These are phyloP conservation scores for Sphagnurus paluster DNA, from an alignment of 1,284 basidiomycete genomes.

Conservation along the genomic window DNA sequence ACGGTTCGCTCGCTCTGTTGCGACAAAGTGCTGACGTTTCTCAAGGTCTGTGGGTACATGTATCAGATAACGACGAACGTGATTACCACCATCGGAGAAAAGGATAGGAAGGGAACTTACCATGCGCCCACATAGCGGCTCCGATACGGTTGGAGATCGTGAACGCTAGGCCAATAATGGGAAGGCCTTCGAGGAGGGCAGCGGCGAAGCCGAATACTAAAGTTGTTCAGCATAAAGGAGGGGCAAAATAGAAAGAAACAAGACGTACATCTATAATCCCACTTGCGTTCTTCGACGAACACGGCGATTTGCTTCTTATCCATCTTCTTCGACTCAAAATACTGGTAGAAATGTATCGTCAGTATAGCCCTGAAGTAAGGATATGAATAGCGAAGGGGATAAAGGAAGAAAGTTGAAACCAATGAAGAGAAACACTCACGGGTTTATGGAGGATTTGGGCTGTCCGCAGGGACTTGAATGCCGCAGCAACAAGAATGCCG, in stretches of 20 bases:
- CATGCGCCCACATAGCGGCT: constrained; percentile 89
- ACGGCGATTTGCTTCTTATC: constrained; percentile 60
- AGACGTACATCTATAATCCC: constrained; percentile 73
- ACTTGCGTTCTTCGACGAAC: constrained; percentile 86
- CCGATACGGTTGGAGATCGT: constrained; percentile 85
- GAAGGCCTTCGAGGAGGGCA: constrained; percentile 74
- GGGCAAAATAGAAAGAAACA: background rate
- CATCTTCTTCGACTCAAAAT: constrained; percentile 85
- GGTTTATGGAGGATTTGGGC: constrained; percentile 71
- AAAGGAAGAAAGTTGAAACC: background rate
- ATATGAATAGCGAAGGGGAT: background rate
- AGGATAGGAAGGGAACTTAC: constrained; percentile 40
- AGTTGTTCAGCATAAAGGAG: background rate
- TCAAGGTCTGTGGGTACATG: constrained; percentile 81
- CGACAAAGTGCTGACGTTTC: constrained; percentile 74
- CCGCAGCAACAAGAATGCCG: constrained; percentile 63
- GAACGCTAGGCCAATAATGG: constrained; percentile 77
- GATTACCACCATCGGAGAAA: constrained; percentile 6
- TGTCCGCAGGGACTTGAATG: constrained; percentile 68
- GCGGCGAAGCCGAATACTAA: constrained; percentile 84
- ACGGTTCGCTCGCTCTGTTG: constrained; percentile 2
- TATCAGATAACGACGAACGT: background rate
- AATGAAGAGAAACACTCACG: constrained; percentile 44
- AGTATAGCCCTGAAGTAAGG: too few relatives aligned
- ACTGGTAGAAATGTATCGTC: constrained; percentile 54